phyloP scores from a whole-genome alignment of 2,329 filamentous ascomycete genomes.

The Aspergillus pseudoglaucus region DNA sequence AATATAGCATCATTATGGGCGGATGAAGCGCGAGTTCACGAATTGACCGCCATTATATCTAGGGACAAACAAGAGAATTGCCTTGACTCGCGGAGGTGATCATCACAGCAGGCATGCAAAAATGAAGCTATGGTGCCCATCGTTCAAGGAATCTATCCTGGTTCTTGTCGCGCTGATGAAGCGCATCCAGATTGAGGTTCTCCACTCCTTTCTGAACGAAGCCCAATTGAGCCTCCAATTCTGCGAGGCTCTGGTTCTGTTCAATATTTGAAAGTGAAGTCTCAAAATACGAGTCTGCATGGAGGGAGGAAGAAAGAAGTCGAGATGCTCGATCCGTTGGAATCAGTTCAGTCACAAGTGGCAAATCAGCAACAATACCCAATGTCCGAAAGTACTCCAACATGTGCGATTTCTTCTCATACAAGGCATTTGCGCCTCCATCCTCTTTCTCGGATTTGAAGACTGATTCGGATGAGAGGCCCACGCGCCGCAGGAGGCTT shows the following conservation, averaged over 20 bases:
- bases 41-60: too few species aligned
- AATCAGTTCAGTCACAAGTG: slow-evolving; percentile 22
- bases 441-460: slow-evolving; percentile 16
- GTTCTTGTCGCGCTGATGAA: slow-evolving; percentile 25
- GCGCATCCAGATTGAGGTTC: slow-evolving; percentile 25
- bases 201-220: slow-evolving; percentile 27
- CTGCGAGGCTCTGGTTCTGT: slow-evolving; percentile 20
- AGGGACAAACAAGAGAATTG: too few species aligned
- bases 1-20: neutral
- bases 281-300: slow-evolving; percentile 22
- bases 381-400: slow-evolving; percentile 22
- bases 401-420: slow-evolving; percentile 25
- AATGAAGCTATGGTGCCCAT: slow-evolving; percentile 20
- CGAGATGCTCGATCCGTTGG: slow-evolving; percentile 27
- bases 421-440: slow-evolving; percentile 14
- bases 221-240: slow-evolving; percentile 25
- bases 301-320: slow-evolving; percentile 25
- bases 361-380: slow-evolving; percentile 22
- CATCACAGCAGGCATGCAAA: neutral
- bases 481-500: slow-evolving; percentile 28
- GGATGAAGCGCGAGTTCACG: too few species aligned
- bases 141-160: slow-evolving; percentile 27
- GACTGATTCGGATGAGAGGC: slow-evolving; percentile 23
- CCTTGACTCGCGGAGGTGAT: too few species aligned
- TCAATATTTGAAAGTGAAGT: slow-evolving; percentile 21